Evolutionary conservation across 1,139 yeast genomes (phyloP).

Genomic region (Pichia sp.): DNA sequence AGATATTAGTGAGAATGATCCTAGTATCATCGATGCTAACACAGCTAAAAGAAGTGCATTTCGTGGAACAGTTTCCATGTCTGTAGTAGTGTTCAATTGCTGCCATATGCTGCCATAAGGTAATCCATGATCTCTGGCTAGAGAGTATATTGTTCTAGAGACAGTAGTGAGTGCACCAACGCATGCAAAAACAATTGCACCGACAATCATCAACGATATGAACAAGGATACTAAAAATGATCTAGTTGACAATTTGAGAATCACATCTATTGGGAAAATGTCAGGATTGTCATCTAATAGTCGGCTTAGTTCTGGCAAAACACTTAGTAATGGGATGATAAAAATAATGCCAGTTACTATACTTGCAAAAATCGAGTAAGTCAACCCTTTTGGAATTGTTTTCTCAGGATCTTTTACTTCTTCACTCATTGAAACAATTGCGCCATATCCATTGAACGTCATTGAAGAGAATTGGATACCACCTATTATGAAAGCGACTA

Average conservation of each 20-base stretch:
- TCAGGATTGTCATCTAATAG: slow-evolving; percentile 57
- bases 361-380: slow-evolving; percentile 61
- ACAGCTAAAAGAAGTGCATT: slow-evolving; percentile 69
- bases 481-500: slow-evolving; percentile 66
- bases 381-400: slow-evolving; percentile 74
- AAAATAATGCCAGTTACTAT: slow-evolving; percentile 66
- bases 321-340: slow-evolving; percentile 64
- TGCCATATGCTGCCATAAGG: slow-evolving; percentile 68
- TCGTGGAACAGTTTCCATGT: slow-evolving; percentile 59
- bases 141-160: slow-evolving; percentile 79
- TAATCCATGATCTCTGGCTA: slow-evolving; percentile 84
- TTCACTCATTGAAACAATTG: slow-evolving; percentile 77
- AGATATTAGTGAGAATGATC: slow-evolving; percentile 63
- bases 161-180: slow-evolving; percentile 82
- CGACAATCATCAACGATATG: slow-evolving; percentile 60
- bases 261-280: slow-evolving; percentile 51
- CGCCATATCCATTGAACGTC: slow-evolving; percentile 78
- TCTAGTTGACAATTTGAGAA: slow-evolving; percentile 66
- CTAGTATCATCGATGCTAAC: slow-evolving; percentile 56
- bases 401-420: slow-evolving; percentile 74
- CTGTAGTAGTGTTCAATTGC: slow-evolving; percentile 51
- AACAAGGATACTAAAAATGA: slow-evolving; percentile 64
- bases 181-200: slow-evolving; percentile 72
- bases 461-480: slow-evolving; percentile 78
- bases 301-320: slow-evolving; percentile 58